Base-by-base conservation (phyloP, 306 rosid species). In the Prunus armeniaca region DNA sequence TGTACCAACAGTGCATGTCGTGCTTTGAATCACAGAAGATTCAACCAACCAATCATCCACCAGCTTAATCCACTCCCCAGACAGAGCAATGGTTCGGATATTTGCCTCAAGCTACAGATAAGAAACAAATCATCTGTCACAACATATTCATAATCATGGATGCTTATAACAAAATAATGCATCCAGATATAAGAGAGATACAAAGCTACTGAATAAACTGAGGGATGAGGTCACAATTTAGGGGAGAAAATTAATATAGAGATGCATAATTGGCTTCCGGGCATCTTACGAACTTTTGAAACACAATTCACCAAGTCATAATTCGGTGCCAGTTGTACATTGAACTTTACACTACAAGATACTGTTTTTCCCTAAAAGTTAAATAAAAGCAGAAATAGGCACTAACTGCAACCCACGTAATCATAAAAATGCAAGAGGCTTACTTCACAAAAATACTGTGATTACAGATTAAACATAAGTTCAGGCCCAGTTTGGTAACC, bases 81-180 rank as follows among this genome's bases (percentile, higher is more conserved):
- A 85, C 79, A 92, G 77, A 60, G 98, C 87, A 76, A 96, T 84
- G 2, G 67, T 30, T 51, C 90, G 86, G 57, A 96, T 87, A 73
- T 91, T 89, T 68, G 88, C 89, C 83, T 96, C 99, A 58, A 96
- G 96, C 99, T 92, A 93, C 84, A 87, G 80, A 84, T 77, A 56
- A 78, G 52, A 69, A 68, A 69, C 6, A 38, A 72, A 79, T 30
- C 72, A 74, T 70, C 69, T 70, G 61, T 66, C 76, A 85, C 55
- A 76, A 13, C n/a, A 56, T 67, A 69, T 66, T 47, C 38, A 69
- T 51, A 64, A 72, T 47, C 64, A 73, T 63, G 57, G 30, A 46
- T 51, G n/a, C 11, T 28, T 45, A 64, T n/a, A 18, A 10, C 18
- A 27, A 27, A 47, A 56, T 71, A 12, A 20, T 24, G 8, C n/a